These are phyloP conservation scores for Microbotryum saponariae DNA, from an alignment of 1,284 basidiomycete species.

Conservation along the genomic window DNA sequence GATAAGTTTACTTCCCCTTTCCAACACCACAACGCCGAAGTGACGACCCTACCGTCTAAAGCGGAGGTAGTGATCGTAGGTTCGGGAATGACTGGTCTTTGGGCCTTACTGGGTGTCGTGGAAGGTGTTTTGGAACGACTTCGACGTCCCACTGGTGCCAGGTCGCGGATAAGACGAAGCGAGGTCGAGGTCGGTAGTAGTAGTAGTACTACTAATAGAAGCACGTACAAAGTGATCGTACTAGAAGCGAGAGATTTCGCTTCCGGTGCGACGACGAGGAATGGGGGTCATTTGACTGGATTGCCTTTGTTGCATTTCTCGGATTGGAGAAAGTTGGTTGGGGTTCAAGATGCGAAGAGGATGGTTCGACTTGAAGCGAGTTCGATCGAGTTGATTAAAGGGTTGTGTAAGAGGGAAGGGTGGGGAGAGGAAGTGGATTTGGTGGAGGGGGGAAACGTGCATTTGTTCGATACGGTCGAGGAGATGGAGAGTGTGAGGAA, in stretches of 20 bases:
- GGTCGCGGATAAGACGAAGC: too few species aligned
- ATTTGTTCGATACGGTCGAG: conserved; percentile 49
- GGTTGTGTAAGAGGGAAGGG: conserved; percentile 48
- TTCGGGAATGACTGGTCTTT: conserved; percentile 64
- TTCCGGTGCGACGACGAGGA: conserved; percentile 67
- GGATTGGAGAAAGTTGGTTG: conserved; percentile 29
- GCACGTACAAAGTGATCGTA: conserved; percentile 35
- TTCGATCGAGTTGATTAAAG: conserved; percentile 49
- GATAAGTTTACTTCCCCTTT: conserved; percentile 43
- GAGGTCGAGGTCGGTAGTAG: too few species aligned
- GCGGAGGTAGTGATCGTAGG: conserved; percentile 68
- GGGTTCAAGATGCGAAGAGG: conserved; percentile 52
- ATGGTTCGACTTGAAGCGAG: conserved; percentile 55
- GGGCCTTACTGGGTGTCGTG: conserved; percentile 60
- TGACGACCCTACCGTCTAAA: conserved; percentile 47
- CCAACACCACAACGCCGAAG: conserved; percentile 55
- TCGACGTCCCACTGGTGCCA: too few species aligned
- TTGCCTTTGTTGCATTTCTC: conserved; percentile 48
- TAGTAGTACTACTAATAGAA: too few species aligned
- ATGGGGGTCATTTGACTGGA: conserved; percentile 66
- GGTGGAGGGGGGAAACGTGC: conserved; percentile 51
- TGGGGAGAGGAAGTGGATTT: conserved; percentile 55
- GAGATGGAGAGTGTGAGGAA: conserved; percentile 43
- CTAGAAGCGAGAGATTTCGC: conserved; percentile 72
- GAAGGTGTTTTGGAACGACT: conserved; percentile 38